Base-by-base conservation (phyloP, 179 eudicot species). In the Beta corolliflora region DNA sequence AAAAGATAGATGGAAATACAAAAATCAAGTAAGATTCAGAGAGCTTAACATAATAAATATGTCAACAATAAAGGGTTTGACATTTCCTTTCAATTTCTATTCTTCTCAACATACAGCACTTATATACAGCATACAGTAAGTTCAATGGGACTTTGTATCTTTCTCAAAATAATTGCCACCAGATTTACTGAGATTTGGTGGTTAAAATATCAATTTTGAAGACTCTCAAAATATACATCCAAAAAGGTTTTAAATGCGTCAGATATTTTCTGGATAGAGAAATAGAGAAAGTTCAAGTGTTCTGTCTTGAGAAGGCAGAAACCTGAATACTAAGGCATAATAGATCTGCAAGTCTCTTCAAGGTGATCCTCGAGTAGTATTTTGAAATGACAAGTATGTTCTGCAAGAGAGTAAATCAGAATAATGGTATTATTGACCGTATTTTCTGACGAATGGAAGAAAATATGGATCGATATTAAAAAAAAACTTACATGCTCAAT, bases 301-400 rank as follows among this genome's bases (percentile, higher is more conserved):
- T 63, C 48, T 9, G 52, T 45, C 66, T 58, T 8, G 29, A 48
- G 69, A 44, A 46, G 67, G 74, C n/a, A 80, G 71, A 71, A 77
- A 94, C 99, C 98, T 92, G 91, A 67, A 90, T 54, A 50, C 87
- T 88, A 48, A 94, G 97, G 79, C 98, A 94, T 31, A 96, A 81
- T 77, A 96, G 82, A 82, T 94, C 91, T 74, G 98, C 93, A 75
- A 96, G 90, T 81, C 99, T 90, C 91, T 87, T 91, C 88, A 96
- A 84, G 71, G 97, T 91, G 85, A 96, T 92, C 89, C 91, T 88
- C 23, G 95, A 89, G 86, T 96, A 94, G 80, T 96, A 96, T 79
- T 91, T 94, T 36, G 99, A 96, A 79, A 94, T 92, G 75, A 96
- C 98, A 53, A 92, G 91, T 77, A 96, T 96, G 86, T 94, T 94